phyloP scores from a whole-genome alignment of 129 eudicot species.

The Artemisia tridentata region DNA sequence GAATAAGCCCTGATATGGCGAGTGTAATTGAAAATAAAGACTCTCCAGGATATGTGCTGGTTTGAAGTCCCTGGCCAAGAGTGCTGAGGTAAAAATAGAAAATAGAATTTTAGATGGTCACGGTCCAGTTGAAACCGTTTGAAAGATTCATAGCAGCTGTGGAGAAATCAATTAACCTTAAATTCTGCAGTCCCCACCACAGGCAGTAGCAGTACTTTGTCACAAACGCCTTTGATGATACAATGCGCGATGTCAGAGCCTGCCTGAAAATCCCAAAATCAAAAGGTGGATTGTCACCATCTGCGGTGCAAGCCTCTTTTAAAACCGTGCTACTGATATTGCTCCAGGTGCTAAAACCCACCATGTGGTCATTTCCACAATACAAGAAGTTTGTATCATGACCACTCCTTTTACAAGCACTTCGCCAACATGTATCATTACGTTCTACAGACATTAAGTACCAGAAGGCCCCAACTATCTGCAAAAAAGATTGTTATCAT shows the following conservation, averaged over 20 bases:
- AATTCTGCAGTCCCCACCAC: constrained; percentile 97
- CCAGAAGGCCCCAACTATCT: constrained; percentile 97
- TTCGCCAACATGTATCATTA: constrained; percentile 75
- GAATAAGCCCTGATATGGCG: constrained; percentile 87
- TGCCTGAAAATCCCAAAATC: constrained; percentile 85
- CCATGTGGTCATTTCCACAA: constrained; percentile 66
- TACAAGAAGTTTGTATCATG: constrained; percentile 49
- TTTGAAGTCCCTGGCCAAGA: constrained; percentile 89
- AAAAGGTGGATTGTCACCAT: constrained; percentile 51
- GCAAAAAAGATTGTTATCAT: constrained; percentile 19
- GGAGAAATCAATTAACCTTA: constrained; percentile 50
- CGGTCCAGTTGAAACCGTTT: background rate
- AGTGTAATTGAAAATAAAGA: constrained; percentile 76
- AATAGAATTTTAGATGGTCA: background rate
- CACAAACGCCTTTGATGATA: constrained; percentile 55
- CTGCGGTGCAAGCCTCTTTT: constrained; percentile 43
- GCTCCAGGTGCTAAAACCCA: constrained; percentile 48
- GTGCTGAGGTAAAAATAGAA: constrained; percentile 47
- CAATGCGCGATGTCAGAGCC: constrained; percentile 75
- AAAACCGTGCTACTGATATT: constrained; percentile 53
- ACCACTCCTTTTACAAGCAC: constrained; percentile 47
- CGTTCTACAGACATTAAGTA: constrained; percentile 78
- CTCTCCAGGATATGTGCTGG: constrained; percentile 92
- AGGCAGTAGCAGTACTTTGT: constrained; percentile 86
- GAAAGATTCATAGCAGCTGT: background rate